phyloP scores from a whole-genome alignment of 208 protist genomes.

The Herpetomonas muscarum region DNA sequence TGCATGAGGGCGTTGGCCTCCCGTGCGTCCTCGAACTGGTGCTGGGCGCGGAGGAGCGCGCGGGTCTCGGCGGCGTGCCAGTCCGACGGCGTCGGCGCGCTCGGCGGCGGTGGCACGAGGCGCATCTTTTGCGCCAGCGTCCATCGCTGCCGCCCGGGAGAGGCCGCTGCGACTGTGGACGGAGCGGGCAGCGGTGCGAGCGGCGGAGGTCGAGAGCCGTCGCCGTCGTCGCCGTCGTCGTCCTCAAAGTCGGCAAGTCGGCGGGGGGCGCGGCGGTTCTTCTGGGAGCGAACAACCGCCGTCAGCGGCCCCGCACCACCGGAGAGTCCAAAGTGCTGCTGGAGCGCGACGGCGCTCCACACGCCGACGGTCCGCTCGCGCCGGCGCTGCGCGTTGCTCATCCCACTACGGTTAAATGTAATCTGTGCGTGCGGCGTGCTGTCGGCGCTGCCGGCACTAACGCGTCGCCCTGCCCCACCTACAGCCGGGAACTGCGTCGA shows the following conservation, averaged over 20 bases:
- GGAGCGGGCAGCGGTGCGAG: too few species aligned
- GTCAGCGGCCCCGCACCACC: conserved; percentile 24
- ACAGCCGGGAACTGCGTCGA: background rate
- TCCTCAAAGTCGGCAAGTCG: background rate
- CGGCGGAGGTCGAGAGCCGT: conserved; percentile 18
- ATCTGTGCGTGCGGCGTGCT: conserved; percentile 10
- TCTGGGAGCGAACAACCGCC: background rate
- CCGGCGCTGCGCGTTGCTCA: conserved; percentile 4
- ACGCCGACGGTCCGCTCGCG: conserved; percentile 57
- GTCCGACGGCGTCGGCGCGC: conserved; percentile 56
- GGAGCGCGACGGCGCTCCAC: conserved; percentile 85
- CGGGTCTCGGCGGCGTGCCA: conserved; percentile 52
- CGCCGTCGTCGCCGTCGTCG: background rate
- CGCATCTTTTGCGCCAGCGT: conserved; percentile 86
- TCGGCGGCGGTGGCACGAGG: conserved; percentile 63
- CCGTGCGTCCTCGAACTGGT: conserved; percentile 1
- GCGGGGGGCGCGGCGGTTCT: background rate
- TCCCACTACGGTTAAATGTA: background rate
- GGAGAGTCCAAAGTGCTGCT: conserved; percentile 71
- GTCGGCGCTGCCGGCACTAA: background rate
- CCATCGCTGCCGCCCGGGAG: conserved; percentile 29
- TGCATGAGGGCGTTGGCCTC: background rate
- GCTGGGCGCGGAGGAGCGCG: conserved; percentile 42
- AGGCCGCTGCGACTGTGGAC: too few species aligned
- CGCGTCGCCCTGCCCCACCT: too few species aligned